Evolutionary conservation across 2,329 filamentous ascomycete species (phyloP), one percentile per base, ranked within the genome.

Genomic region (Orbilia blumenaviensis): DNA sequence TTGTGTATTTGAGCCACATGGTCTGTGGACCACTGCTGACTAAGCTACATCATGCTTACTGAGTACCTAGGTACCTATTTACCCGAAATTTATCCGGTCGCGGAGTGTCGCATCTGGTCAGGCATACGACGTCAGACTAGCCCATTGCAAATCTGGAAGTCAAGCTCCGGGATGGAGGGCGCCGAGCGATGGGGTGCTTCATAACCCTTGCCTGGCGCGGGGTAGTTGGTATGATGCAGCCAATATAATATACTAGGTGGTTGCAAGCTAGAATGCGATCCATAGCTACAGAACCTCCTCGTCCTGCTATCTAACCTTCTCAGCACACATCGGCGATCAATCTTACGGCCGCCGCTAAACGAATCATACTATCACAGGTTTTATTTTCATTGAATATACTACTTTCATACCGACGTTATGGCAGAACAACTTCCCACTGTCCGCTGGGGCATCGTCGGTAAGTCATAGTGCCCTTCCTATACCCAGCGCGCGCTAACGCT

Each of bases 361-460:
- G 10, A 34, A 16, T 42, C 38, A 3, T 4, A 18, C 8, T 18
- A 42, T 7, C 3, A 21, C 16, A 63, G 23, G n/a, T n/a, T n/a
- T n/a, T 48, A 36, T 63, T 21, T 18, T 34, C 10, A 10, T n/a
- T 18, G 34, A 8, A 34, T 41, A 25, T 9, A 18, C 3, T 48
- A 34, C 32, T n/a, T 36, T 16, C 46, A 32, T 7, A n/a, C n/a
- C n/a, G n/a, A n/a, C n/a, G n/a, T n/a, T 18, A 72, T 72, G 67
- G 41, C 48, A 9, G 10, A 72, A 29, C 41, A 60, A 32, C 67
- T 72, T 23, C 67, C 67, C 23, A 72, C 67, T 10, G 48, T 72
- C 32, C 67, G 67, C 44, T 72, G 67, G 67, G 67, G 67, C 27
- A 72, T 72, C 41, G 60, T 72, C 14, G 67, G 67, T 66, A 60